A percentile compares a stretch with the other conserved stretches of the same genome.
These are phyloP conservation scores for Selaginella moellendorffii DNA, from an alignment of 75 land plant genomes.

Conservation along the genomic window DNA sequence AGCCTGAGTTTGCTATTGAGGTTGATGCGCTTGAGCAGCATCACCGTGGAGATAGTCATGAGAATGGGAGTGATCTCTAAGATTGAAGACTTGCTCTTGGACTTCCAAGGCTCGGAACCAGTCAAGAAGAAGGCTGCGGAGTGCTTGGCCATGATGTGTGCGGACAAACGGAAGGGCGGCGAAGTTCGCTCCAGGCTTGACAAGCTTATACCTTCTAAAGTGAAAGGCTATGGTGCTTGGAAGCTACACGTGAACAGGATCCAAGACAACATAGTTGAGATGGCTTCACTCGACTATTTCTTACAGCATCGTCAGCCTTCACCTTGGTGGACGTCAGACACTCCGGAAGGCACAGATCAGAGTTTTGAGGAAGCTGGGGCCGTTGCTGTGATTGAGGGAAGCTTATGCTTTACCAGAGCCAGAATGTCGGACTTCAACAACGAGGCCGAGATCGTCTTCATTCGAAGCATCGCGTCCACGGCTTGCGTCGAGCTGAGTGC, in stretches of 20 bases:
- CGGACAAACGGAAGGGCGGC: conserved; percentile 31
- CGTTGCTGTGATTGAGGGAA: conserved; percentile 19
- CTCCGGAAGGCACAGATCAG: conserved; percentile 18
- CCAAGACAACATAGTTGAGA: conserved; percentile 32
- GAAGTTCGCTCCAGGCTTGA: conserved; percentile 26
- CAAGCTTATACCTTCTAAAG: conserved; percentile 22
- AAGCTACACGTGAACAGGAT: conserved; percentile 22
- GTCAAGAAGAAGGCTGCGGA: conserved; percentile 31
- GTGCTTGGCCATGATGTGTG: conserved; percentile 37
- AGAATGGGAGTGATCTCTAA: conserved; percentile 19
- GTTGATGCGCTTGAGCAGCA: conserved; percentile 27
- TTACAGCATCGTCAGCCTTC: conserved; percentile 29
- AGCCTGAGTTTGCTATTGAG: conserved; percentile 29
- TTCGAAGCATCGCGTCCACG: conserved; percentile 13
- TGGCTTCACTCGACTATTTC: conserved; percentile 29
- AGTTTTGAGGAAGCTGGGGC: conserved; percentile 13
- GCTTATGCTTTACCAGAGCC: conserved; percentile 15
- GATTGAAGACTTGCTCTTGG: conserved; percentile 17
- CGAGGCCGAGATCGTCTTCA: conserved; percentile 17
- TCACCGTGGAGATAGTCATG: conserved; percentile 27
- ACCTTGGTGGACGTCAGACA: conserved; percentile 32
- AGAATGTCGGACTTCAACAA: conserved; percentile 18
- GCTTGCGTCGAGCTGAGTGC: conserved; percentile 12
- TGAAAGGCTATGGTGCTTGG: conserved; percentile 23
- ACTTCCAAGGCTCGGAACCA: conserved; percentile 6